These are phyloP conservation scores for Penicillium rolfsii DNA, from an alignment of 2,329 filamentous ascomycete genomes.

Conservation along the genomic window DNA sequence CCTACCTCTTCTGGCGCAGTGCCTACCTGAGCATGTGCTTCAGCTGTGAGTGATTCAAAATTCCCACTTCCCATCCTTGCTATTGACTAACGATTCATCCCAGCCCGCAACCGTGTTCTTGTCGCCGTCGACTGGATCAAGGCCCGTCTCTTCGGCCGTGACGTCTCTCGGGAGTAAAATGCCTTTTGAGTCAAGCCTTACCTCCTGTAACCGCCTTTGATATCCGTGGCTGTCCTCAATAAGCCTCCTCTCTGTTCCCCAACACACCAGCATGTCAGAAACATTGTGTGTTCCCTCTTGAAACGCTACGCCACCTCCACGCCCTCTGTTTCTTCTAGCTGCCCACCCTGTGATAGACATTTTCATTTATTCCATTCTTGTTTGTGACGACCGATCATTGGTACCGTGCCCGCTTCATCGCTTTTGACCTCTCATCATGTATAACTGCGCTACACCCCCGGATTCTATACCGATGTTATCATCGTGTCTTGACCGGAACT, in stretches of 20 bases:
- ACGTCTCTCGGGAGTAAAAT: constrained; percentile 64
- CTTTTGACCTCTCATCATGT: constrained; percentile 3
- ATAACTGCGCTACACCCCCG: constrained; percentile 13
- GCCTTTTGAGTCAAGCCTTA: constrained; percentile 1
- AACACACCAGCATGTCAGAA: constrained; percentile 1
- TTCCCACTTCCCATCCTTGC: background rate
- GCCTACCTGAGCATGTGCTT: constrained; percentile 99
- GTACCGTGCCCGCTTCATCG: constrained; percentile 13
- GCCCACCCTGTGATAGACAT: constrained; percentile 28
- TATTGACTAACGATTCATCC: constrained; percentile 7
- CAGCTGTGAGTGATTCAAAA: constrained; percentile 73
- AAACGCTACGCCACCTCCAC: constrained; percentile 24
- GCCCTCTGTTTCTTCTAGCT: constrained; percentile 6
- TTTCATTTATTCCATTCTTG: constrained; percentile 21
- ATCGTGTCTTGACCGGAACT: constrained; percentile 5
- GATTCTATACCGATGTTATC: constrained; percentile 1
- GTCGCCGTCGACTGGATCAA: constrained; percentile 96
- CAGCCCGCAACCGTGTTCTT: constrained; percentile 89
- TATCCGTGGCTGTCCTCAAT: constrained; percentile 11
- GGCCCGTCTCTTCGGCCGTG: constrained; percentile 93
- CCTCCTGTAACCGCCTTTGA: constrained; percentile 17
- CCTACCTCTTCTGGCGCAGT: constrained; percentile 97
- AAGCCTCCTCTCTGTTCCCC: constrained; percentile 14
- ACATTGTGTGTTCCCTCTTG: constrained; percentile 11
- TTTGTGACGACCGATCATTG: constrained; percentile 22